Base-by-base conservation (phyloP, 1,284 basidiomycete species). In the Irpex sp. region DNA sequence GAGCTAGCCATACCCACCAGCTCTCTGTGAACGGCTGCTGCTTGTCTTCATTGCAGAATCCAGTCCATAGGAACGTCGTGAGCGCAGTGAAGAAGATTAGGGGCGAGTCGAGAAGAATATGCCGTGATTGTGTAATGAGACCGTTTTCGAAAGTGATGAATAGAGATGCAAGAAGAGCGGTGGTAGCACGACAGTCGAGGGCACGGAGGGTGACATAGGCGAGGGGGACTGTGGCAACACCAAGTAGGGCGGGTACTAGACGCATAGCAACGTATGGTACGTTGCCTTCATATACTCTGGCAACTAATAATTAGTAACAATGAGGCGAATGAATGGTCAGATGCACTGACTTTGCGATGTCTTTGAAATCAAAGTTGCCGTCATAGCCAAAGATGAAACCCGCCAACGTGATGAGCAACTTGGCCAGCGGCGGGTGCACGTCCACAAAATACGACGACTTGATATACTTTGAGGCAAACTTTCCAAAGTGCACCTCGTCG, bases 261-360 rank as follows among this genome's bases (percentile, higher is more conserved):
- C 97, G 92, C 97, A 99, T 98, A 58, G 93, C 92, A 65, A 98
- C 88, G 73, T 98, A 99, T 1, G 97, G 97, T 5, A 96, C 94
- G 67, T 87, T 80, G 54, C 54, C 54, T 66, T 91, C 88, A 75
- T 96, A 97, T 21, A 85, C 76, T 76, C 93, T 96, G 38, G 26
- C 61, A 48, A 66, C 59, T 60, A n/a, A 5, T 31, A 56, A 57
- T 40, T n/a, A 64, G 56, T 52, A 9, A 31, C 66, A 60, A 64
- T 64, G 17, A 40, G 56, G 51, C 48, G 61, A 31, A 5, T 4
- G 52, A 31, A 9, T 56, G 31, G 2, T 17, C 31, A 37, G 15
- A 31, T 40, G 19, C 21, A 83, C 92, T 68, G 72, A 94, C 93
- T 94, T 95, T 78, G 89, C 95, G 69, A 99, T 98, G 66, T 97